A percentile compares a stretch with the other conserved stretches of the same genome.
Evolutionary conservation across 345 rosid genomes (phyloP).

Genomic region (Nephelium lappaceum): DNA sequence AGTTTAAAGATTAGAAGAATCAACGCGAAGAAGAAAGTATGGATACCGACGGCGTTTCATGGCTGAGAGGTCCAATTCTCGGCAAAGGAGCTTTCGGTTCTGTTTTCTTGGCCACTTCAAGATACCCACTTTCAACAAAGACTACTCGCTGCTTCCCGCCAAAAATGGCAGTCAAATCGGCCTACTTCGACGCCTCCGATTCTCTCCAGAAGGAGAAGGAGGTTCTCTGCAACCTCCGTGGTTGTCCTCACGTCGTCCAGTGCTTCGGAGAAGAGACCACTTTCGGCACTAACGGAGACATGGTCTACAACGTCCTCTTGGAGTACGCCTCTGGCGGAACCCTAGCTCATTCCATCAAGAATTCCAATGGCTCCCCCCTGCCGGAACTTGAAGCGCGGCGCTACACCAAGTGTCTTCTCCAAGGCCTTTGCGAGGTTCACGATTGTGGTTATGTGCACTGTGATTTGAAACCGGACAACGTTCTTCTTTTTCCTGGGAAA

Average conservation of each 20-base stretch:
- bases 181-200: slow-evolving; percentile 19
- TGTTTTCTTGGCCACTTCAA: slow-evolving; percentile 26
- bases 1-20: too few relatives aligned
- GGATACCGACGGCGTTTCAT: slow-evolving; percentile 12
- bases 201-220: slow-evolving; percentile 42
- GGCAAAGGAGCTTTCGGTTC: slow-evolving; percentile 36
- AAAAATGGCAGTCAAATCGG: slow-evolving; percentile 39
- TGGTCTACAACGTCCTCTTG: slow-evolving; percentile 36
- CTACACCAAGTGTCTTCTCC: slow-evolving; percentile 35
- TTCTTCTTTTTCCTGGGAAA: slow-evolving; percentile 22
- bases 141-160: not conserved
- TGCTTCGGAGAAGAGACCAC: slow-evolving; percentile 39
- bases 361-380: slow-evolving; percentile 24
- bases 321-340: slow-evolving; percentile 53
- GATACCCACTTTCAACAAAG: slow-evolving; percentile 5
- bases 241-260: slow-evolving; percentile 31
- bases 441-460: slow-evolving; percentile 38
- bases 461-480: slow-evolving; percentile 45
- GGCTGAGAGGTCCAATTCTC: slow-evolving; percentile 32
- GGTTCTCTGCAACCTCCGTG: slow-evolving; percentile 31
- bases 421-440: slow-evolving; percentile 41
- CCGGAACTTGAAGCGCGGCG: slow-evolving; percentile 34
- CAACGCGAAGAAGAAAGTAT: not conserved
- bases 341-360: slow-evolving; percentile 24
- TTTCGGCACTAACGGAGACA: not conserved